Base-by-base conservation (phyloP, 768 basidiomycete genomes). In the Phanerodontia chrysosporium region DNA sequence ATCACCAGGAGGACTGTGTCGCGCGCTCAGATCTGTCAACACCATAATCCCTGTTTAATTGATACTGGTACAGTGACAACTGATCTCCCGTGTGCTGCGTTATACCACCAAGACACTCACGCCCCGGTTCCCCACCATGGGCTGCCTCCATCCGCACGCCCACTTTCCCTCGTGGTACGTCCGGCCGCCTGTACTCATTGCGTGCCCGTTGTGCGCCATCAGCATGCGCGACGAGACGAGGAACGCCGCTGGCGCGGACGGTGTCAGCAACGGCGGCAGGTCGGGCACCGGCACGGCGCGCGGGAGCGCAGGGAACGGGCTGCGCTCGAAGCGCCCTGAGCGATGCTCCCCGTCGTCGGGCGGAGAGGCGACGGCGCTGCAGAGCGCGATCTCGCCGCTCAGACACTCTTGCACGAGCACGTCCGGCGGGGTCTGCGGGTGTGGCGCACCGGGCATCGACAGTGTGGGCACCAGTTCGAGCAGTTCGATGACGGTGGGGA, bases 91-190 rank as follows among this genome's bases (percentile, higher is more conserved):
- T n/a, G n/a, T n/a, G n/a, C 39, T 42, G 18, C 39, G 18, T 18
- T 18, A 42, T 18, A 18, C 39, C 39, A 42, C 32, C 32, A 35
- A 35, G 4, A 42, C 58, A 7, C 36, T 51, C 14, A 49, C 58
- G 24, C 58, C 58, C 22, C 44, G 35, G 9, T 28, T 14, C 8
- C 58, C 58, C 16, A 53, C 45, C 52, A 28, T 25, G 13, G 58
- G 58, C 30, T 59, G 58, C 29, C 58, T 10, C 58, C 58, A 59
- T 6, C 58, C 35, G 44, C 58, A 59, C 24, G 51, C 58, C 58
- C 58, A 59, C 28, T 59, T 45, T 12, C 52, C 58, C 39, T 48
- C 45, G 3, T 4, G 21, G 30, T 59, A 59, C 18, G 29, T 32
- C 6, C 58, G 39, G 21, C 36, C 25, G 8, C 58, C 58, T 21